Conservation (phyloP, 179 eudicot species). For the Spergularia azorica region DNA sequence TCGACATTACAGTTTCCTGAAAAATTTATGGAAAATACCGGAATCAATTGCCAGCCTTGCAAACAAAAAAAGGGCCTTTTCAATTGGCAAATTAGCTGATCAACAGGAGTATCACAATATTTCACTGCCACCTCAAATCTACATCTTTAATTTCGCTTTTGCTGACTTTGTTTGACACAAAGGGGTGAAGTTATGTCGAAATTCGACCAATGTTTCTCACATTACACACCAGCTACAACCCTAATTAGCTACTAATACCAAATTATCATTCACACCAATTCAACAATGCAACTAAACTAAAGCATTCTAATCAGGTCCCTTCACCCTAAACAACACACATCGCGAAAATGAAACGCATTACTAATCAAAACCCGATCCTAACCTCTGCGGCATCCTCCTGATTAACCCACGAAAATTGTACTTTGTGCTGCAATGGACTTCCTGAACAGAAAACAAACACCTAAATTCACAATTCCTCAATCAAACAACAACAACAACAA, state of each 20-base stretch:
- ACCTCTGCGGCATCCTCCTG: slow-evolving; percentile 97
- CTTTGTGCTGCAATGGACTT: slow-evolving; percentile 82
- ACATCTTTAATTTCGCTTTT: not conserved
- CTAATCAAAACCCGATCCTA: slow-evolving; percentile 11
- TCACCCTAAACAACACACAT: too few relatives aligned
- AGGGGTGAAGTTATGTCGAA: not conserved
- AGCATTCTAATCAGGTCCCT: too few relatives aligned
- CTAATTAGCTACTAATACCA: not conserved
- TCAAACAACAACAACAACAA: not conserved
- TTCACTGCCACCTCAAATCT: not conserved
- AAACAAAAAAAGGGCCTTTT: not conserved
- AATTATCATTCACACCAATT: not conserved
- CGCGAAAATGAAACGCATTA: not conserved
- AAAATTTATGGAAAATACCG: slow-evolving; percentile 19
- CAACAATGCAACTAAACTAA: not conserved
- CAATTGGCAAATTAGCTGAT: not conserved
- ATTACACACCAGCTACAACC: not conserved
- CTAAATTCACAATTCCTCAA: slow-evolving; percentile 7
- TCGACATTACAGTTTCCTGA: slow-evolving; percentile 85
- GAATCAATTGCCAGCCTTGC: slow-evolving; percentile 16
- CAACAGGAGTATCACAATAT: slow-evolving; percentile 1
- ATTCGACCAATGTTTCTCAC: not conserved
- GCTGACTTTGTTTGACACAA: not conserved
- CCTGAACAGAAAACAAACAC: slow-evolving; percentile 47
- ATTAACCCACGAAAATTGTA: slow-evolving; percentile 88